Conservation (phyloP, 345 rosid genomes). For the Salix exigua region DNA sequence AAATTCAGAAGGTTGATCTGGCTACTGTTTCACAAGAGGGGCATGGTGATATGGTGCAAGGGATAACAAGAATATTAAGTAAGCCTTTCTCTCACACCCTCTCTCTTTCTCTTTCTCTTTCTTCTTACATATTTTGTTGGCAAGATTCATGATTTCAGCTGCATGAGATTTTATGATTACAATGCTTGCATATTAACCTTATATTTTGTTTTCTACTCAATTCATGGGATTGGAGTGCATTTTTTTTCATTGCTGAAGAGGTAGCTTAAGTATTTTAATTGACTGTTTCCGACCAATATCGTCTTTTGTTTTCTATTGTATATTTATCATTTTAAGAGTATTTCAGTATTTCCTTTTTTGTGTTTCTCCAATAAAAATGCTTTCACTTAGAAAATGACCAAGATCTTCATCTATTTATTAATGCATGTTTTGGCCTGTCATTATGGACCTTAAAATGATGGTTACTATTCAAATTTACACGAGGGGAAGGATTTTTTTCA, state of each 20-base stretch:
- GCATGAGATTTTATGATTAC: not conserved
- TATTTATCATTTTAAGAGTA: not conserved
- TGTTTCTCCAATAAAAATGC: not conserved
- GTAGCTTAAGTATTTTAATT: not conserved
- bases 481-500: not conserved
- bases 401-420: not conserved
- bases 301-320: not conserved
- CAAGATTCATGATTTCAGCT: not conserved
- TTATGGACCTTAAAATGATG: not conserved
- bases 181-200: not conserved
- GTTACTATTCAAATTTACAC: not conserved
- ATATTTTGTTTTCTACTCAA: not conserved
- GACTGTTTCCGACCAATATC: not conserved
- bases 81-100: constrained; percentile 29
- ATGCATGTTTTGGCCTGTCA: not conserved
- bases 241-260: not conserved
- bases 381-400: not conserved
- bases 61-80: constrained; percentile 78
- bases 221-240: not conserved
- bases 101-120: constrained; percentile 1
- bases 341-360: not conserved
- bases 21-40: constrained; percentile 94
- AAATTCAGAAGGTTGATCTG: constrained; percentile 83
- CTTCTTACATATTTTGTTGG: not conserved
- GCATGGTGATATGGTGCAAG: constrained; percentile 79